Evolutionary conservation across 2,329 filamentous ascomycete genomes (phyloP).

Genomic region (Magnaporthiopsis incrustans): DNA sequence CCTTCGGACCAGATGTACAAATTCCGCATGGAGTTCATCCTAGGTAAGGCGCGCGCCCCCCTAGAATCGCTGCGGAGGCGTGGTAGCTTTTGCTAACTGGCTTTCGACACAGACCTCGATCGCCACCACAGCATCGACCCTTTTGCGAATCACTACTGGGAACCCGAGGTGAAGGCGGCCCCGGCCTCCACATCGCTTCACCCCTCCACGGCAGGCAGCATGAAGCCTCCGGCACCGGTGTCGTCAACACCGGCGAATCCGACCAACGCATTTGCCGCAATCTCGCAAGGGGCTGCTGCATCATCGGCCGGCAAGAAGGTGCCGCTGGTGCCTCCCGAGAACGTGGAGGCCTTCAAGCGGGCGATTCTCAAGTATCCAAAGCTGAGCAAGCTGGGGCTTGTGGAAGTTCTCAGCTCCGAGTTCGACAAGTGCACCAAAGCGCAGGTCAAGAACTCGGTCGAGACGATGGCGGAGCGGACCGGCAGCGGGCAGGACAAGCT

Average conservation of each 20-base stretch:
- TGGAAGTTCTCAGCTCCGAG: conserved; percentile 67
- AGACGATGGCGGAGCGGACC: conserved; percentile 55
- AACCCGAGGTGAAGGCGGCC: conserved; percentile 26
- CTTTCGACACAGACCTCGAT: conserved; percentile 26
- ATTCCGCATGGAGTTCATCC: conserved; percentile 68
- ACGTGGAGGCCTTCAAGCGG: conserved; percentile 58
- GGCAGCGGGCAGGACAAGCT: conserved; percentile 46
- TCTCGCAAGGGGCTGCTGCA: conserved; percentile 6
- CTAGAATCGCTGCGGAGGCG: conserved; percentile 7
- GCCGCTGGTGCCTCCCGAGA: conserved; percentile 45
- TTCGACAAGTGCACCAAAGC: conserved; percentile 65
- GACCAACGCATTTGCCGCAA: conserved; percentile 14
- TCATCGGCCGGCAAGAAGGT: conserved; percentile 18
- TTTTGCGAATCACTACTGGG: conserved; percentile 78
- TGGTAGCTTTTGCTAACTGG: neutral
- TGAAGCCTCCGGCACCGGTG: conserved; percentile 8
- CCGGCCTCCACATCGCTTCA: conserved; percentile 10
- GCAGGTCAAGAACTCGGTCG: conserved; percentile 63
- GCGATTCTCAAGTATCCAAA: conserved; percentile 50
- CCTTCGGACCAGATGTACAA: conserved; percentile 43
- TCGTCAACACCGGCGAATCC: conserved; percentile 12
- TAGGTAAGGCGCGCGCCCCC: conserved; percentile 49
- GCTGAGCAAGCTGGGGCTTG: conserved; percentile 64
- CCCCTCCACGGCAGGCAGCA: conserved; percentile 11
- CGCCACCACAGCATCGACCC: conserved; percentile 63